Base-by-base conservation (phyloP, 495 filamentous ascomycete genomes). In the Trichoderma virens region DNA sequence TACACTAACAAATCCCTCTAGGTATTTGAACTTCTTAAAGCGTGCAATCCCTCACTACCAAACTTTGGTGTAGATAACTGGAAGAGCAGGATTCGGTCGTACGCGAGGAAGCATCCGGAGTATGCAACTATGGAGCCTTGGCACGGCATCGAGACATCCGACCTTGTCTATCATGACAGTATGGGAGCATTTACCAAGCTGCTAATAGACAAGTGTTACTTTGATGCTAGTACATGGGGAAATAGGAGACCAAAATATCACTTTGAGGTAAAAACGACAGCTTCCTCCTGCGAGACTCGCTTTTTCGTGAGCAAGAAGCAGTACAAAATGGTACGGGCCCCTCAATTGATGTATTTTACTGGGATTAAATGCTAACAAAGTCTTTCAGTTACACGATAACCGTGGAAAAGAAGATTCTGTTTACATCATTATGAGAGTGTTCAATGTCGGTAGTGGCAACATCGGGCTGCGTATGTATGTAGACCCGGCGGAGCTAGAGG, bases 241-340 rank as follows among this genome's bases (percentile, higher is more conserved):
- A 66, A 62, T 18, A 54, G 18, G 5, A 64, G 54, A 3, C 79
- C 76, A 13, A 62, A 70, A 31, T 82, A 77, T 64, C 77, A 69
- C 47, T 75, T 82, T 41, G 79, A 82, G 62, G 79, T 83, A 39
- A 83, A 81, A 66, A 68, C 78, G n/a, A 81, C 79, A 0, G 76
- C 76, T 3, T 67, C 66, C 9, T 43, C 69, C 2, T 78, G 71
- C 38, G 67, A 66, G 5, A 75, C 69, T 11, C 70, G 72, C 7
- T 80, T 82, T 62, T 80, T 62, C 63, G 79, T 80, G 72, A 78
- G 74, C 68, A 71, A 74, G 7, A 62, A 60, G 20, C 79, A 81
- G 67, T 78, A 76, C 63, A 27, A 64, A 23, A 65, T 67, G 56
- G 79, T 81, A 70, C n/a, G n/a, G n/a, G n/a, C n/a, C n/a, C n/a